Conservation (phyloP, 305 asterid species). For the Fraxinus greggii region DNA sequence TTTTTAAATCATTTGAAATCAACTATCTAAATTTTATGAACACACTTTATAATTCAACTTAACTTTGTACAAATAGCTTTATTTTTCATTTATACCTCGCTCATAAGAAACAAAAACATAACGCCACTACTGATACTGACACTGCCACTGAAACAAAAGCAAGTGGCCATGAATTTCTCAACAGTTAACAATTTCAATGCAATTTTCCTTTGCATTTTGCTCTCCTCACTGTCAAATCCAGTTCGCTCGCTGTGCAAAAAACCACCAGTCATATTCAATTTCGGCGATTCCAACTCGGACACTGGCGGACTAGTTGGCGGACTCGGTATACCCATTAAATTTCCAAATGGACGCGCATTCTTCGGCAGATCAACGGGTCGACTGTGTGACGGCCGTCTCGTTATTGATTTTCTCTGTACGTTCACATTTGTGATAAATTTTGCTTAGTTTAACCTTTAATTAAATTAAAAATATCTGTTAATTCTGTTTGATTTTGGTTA, state of each 20-base stretch:
- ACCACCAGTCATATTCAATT: constrained; percentile 58
- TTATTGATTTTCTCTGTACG: constrained; percentile 72
- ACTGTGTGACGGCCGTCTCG: constrained; percentile 62
- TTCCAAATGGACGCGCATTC: constrained; percentile 61
- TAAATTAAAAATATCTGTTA: background rate
- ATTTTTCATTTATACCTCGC: background rate
- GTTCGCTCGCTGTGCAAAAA: constrained; percentile 37
- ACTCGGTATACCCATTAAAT: constrained; percentile 43
- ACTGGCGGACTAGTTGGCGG: constrained; percentile 71
- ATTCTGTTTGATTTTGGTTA: background rate
- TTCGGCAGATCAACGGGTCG: constrained; percentile 59
- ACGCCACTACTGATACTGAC: background rate
- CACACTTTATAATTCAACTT: no score
- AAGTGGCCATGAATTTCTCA: background rate
- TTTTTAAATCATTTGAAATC: no score
- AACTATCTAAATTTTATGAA: no score
- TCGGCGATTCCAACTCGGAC: constrained; percentile 83
- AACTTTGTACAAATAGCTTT: no score
- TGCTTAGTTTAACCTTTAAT: background rate
- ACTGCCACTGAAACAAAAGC: background rate
- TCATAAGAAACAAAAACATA: background rate
- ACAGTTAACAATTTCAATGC: background rate
- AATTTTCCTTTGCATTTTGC: constrained; percentile 20
- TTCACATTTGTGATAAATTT: background rate
- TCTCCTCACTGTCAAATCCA: constrained; percentile 23